Evolutionary conservation across 257 asterid species (phyloP).

Genomic region (Nicotiana sylvestris): DNA sequence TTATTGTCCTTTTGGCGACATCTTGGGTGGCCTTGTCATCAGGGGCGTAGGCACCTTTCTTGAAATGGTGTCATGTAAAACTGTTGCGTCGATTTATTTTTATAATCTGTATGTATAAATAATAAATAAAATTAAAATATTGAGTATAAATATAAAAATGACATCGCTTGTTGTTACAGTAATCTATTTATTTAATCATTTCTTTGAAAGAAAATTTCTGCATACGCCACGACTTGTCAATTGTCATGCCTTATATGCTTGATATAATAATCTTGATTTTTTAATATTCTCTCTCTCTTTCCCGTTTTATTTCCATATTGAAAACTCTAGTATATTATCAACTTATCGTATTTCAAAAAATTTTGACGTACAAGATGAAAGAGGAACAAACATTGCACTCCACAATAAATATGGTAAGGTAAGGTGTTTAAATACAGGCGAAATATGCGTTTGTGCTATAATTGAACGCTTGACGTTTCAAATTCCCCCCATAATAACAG

Average conservation of each 20-base stretch:
- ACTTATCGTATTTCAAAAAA: neutral
- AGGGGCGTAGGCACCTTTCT: too few species aligned
- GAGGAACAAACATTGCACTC: neutral
- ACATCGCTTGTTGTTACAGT: too few species aligned
- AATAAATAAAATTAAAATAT: too few species aligned
- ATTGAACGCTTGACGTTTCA: neutral
- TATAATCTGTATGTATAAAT: too few species aligned
- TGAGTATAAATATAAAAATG: too few species aligned
- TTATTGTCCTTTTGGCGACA: neutral
- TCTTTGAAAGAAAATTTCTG: too few species aligned
- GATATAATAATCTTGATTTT: neutral
- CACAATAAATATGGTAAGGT: neutral
- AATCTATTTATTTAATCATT: too few species aligned
- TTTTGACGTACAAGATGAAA: neutral
- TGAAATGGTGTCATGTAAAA: too few species aligned
- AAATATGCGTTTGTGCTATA: neutral
- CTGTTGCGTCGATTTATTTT: fast-evolving
- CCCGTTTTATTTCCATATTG: neutral
- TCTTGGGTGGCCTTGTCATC: neutral
- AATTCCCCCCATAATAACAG: neutral
- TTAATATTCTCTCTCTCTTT: neutral
- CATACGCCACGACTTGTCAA: too few species aligned
- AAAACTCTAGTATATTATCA: neutral
- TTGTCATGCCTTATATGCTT: neutral
- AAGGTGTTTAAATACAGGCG: neutral